phyloP scores from a whole-genome alignment of 2,329 filamentous ascomycete genomes.

The Clathrospora elynae region DNA sequence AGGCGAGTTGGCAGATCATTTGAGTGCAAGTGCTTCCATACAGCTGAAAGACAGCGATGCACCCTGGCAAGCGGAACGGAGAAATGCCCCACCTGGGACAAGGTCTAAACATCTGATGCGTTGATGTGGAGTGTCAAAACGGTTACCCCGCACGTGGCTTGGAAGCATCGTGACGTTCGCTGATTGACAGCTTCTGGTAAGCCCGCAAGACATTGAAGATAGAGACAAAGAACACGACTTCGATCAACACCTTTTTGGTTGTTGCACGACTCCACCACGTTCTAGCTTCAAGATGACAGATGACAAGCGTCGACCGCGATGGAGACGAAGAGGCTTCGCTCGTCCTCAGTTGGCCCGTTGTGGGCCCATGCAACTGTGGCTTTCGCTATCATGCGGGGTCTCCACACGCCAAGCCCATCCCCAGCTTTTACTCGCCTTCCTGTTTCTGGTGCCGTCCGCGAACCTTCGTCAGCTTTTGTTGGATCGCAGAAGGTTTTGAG shows the following conservation, averaged over 20 bases:
- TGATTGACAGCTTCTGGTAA: slow-evolving; percentile 7
- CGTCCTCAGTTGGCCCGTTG: slow-evolving; percentile 21
- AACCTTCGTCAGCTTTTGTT: slow-evolving; percentile 3
- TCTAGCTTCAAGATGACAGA: slow-evolving; percentile 8
- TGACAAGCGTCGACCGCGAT: slow-evolving; percentile 14
- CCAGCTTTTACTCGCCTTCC: slow-evolving; percentile 23
- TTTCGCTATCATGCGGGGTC: slow-evolving; percentile 31
- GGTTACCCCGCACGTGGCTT: slow-evolving; percentile 10
- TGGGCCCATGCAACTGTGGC: slow-evolving; percentile 18
- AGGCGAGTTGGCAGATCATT: slow-evolving; percentile 12
- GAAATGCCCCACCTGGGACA: slow-evolving; percentile 8
- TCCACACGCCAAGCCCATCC: slow-evolving; percentile 36
- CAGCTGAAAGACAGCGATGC: slow-evolving; percentile 9
- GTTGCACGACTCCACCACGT: slow-evolving; percentile 10
- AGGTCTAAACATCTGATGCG: slow-evolving; percentile 1
- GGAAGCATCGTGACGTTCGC: slow-evolving; percentile 11
- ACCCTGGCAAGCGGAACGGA: slow-evolving; percentile 8
- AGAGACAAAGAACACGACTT: slow-evolving; percentile 15
- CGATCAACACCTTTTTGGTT: slow-evolving; percentile 7
- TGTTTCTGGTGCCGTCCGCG: slow-evolving; percentile 16
- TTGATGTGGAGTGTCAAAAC: slow-evolving; percentile 4
- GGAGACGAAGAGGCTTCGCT: slow-evolving; percentile 7
- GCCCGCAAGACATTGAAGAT: slow-evolving; percentile 9
- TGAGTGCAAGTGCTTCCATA: slow-evolving; percentile 5
- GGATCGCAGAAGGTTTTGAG: not conserved